Base-by-base conservation (phyloP, 345 rosid species). In the Conringia planisiliqua region DNA sequence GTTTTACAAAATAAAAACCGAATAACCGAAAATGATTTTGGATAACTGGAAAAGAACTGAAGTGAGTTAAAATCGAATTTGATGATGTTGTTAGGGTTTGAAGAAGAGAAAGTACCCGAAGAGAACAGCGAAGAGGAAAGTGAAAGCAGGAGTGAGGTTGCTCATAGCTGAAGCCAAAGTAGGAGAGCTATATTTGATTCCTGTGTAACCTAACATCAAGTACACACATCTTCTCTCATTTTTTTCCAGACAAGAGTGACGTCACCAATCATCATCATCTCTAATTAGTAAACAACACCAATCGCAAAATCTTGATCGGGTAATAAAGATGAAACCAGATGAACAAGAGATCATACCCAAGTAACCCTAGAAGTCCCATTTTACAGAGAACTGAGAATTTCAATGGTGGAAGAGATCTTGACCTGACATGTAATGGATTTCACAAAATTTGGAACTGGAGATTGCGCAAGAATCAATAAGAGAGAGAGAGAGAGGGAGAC, bases 121-220 rank as follows among this genome's bases (percentile, higher is more conserved):
- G 73, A 78, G 65, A 78, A 83, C 35, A 39, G 90, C 89, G 56
- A 86, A 85, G 12, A 86, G 50, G 79, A 85, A 89, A 38, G 89
- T 80, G 50, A 89, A 79, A 38, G 86, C 90, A 58, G 87, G 90
- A 68, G 89, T 61, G 8, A 87, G 84, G 56, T 87, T 87, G 43
- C 85, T 83, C 83, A 89, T 78, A 6, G 90, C 86, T 26, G 90
- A 78, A 64, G 77, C 86, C 52, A 86, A 80, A 29, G 87, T 82
- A 9, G 90, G 88, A 51, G 90, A 85, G 48, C 86, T 89, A 10
- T 76, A 85, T 58, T 82, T 59, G 63, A 89, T 66, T 29, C 90
- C 94, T 57, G 82, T 77, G 75, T 78, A 84, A 11, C 80, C 80
- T 20, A 55, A 62, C 60, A 70, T 76, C 66, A 69, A 13, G 54